phyloP scores from a whole-genome alignment of 352 stramenopile genomes.

The Pythium angustatum region DNA sequence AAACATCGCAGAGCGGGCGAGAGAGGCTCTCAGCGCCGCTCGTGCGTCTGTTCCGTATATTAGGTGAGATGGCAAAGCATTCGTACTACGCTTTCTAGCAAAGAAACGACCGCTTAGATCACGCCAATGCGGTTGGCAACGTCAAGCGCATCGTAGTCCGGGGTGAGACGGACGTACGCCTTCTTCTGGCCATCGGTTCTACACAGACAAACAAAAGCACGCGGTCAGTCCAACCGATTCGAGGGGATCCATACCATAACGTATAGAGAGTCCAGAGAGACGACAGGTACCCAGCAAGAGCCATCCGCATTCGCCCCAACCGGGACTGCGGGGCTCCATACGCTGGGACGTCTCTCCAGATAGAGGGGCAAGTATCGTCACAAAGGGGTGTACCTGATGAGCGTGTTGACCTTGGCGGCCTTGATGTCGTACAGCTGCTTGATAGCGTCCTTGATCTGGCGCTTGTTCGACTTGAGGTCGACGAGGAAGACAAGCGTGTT shows the following conservation, averaged over 20 bases:
- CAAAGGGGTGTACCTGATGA: constrained; percentile 96
- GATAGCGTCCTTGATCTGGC: constrained; percentile 99
- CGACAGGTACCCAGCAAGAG: constrained; percentile 19
- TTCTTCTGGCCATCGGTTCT: constrained; percentile 99
- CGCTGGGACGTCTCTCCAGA: constrained; percentile 19
- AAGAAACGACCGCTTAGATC: constrained; percentile 92
- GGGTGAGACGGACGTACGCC: constrained; percentile 98
- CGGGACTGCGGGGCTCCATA: constrained; percentile 23
- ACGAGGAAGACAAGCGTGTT: constrained; percentile 99
- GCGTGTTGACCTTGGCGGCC: constrained; percentile 99
- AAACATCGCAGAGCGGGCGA: constrained; percentile 25
- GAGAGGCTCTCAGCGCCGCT: constrained; percentile 28
- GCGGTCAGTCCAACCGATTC: constrained; percentile 27
- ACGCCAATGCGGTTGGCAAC: constrained; percentile 99
- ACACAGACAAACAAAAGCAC: constrained; percentile 36
- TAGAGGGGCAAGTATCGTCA: constrained; percentile 54
- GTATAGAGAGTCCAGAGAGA: constrained; percentile 15
- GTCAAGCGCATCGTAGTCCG: constrained; percentile 99
- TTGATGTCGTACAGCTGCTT: constrained; percentile 99
- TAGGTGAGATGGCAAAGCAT: constrained; percentile 68
- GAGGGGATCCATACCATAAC: too few species aligned
- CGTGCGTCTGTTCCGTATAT: constrained; percentile 35
- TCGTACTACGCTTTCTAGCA: constrained; percentile 37
- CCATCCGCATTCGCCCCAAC: constrained; percentile 26
- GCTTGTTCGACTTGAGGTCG: constrained; percentile 99